These are phyloP conservation scores for Flammula alnicola DNA, from an alignment of 1,284 basidiomycete genomes.

Conservation along the genomic window DNA sequence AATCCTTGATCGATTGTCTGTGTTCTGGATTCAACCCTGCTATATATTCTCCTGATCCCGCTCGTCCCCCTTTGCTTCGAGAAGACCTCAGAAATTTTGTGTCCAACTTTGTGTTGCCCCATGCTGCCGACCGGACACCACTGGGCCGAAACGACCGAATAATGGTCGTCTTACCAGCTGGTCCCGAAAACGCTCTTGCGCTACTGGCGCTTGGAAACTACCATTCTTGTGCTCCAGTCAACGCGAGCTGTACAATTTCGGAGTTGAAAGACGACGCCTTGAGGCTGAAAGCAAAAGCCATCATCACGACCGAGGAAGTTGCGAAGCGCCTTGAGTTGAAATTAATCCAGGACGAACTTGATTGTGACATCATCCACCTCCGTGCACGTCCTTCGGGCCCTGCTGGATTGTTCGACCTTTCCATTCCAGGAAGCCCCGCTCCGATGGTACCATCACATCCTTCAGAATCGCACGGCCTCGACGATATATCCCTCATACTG, in stretches of 20 bases:
- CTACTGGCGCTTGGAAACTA: slow-evolving; percentile 44
- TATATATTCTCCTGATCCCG: slow-evolving; percentile 35
- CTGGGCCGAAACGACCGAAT: slow-evolving; percentile 46
- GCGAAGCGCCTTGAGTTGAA: slow-evolving; percentile 41
- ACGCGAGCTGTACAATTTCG: slow-evolving; percentile 45
- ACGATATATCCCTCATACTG: slow-evolving; percentile 60
- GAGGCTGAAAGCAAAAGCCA: slow-evolving; percentile 40
- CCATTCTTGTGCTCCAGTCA: slow-evolving; percentile 49
- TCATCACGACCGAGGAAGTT: slow-evolving; percentile 44
- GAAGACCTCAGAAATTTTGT: slow-evolving; percentile 40
- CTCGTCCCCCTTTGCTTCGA: slow-evolving; percentile 36
- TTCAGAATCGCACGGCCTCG: slow-evolving; percentile 39
- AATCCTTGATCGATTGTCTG: slow-evolving; percentile 44
- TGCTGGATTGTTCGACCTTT: slow-evolving; percentile 45
- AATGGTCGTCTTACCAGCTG: slow-evolving; percentile 48
- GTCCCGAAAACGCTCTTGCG: slow-evolving; percentile 48
- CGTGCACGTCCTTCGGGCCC: slow-evolving; percentile 36
- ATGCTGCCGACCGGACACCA: slow-evolving; percentile 26
- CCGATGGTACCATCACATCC: slow-evolving; percentile 25
- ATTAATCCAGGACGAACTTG: slow-evolving; percentile 36
- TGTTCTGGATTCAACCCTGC: slow-evolving; percentile 37
- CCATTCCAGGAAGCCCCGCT: slow-evolving; percentile 31
- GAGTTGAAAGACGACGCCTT: slow-evolving; percentile 47
- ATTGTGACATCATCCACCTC: slow-evolving; percentile 42
- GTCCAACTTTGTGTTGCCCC: slow-evolving; percentile 41